A percentile compares a stretch with the other conserved stretches of the same genome.
Evolutionary conservation across 345 rosid species (phyloP).

Genomic region (Ricinus communis): DNA sequence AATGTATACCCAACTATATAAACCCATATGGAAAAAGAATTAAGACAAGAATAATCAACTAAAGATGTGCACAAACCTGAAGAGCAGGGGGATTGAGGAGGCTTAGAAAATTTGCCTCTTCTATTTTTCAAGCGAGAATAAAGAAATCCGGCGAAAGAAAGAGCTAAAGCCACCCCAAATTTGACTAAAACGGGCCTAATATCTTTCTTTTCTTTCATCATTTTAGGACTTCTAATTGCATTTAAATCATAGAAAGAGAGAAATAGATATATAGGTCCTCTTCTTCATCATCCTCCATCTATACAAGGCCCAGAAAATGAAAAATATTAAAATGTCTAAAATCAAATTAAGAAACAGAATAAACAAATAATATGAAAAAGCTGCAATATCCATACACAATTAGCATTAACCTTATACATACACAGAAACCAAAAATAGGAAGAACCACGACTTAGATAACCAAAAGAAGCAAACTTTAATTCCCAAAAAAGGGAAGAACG

Average conservation of each 20-base stretch:
- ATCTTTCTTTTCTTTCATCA: conserved; percentile 46
- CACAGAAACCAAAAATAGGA: not conserved
- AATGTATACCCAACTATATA: not conserved
- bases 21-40: not conserved
- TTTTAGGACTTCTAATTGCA: conserved; percentile 7
- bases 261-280: conserved; percentile 23
- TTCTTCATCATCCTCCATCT: conserved; percentile 54
- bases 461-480: not conserved
- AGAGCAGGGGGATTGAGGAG: conserved; percentile 26
- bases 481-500: not conserved
- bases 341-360: not conserved
- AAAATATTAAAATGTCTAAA: not conserved
- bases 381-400: not conserved
- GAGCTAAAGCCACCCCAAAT: conserved; percentile 65
- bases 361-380: not conserved
- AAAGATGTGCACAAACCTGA: conserved; percentile 35
- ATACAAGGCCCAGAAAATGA: conserved; percentile 21
- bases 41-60: not conserved
- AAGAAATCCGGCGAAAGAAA: conserved; percentile 75
- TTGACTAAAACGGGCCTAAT: conserved; percentile 53
- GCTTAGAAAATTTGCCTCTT: conserved; percentile 39
- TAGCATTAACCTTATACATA: not conserved
- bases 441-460: not conserved
- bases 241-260: not conserved
- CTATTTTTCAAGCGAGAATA: conserved; percentile 48